Base-by-base conservation (phyloP, 2,329 filamentous ascomycete genomes). In the Xylariaceae sp. region DNA sequence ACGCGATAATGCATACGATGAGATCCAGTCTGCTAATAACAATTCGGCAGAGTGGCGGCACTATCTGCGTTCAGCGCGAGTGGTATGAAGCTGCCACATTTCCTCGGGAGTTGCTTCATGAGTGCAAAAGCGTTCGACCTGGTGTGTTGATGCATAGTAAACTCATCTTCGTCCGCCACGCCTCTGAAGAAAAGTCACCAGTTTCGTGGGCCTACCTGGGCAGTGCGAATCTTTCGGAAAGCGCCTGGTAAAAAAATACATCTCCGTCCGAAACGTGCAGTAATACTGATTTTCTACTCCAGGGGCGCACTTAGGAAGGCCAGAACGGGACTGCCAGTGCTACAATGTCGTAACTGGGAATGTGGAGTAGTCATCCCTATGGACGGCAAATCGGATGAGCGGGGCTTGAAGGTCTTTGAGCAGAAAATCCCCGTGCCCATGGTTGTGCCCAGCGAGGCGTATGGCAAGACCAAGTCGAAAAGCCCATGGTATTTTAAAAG, bases 341-440 rank as follows among this genome's bases (percentile, higher is more conserved):
- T 97, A 63, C 92, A 83, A 63, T 92, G 89, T 73, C 86, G 89
- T 57, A 99, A 97, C 73, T 97, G 93, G 92, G 94, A 97, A 75
- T 96, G 92, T 70, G 94, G 94, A 41, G 89, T 99, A 1, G 67
- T 97, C 23, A 72, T 97, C 47, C 85, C 87, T 8, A 77, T 89
- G 23, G 67, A 64, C 48, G 58, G 69, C 55, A 63, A 61, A 39
- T 51, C 60, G 52, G 63, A 47, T 51, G 60, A 59, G 17, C 18
- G 52, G 9, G 61, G 58, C 53, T 48, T 65, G 13, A 59, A 55
- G 51, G 65, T 72, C 13, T 79, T 78, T 60, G 61, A 64, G n/a
- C 61, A 65, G n/a, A 71, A 57, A 1, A 66, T 80, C 9, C 77
- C 77, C 0, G 72, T 80, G 13, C 77, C 78, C 2, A 77, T 80